Percentiles rank a stretch among this genome's conserved stretches.
phyloP scores from a whole-genome alignment of 139 green algal species.

The Chlamydomonas sp. region DNA sequence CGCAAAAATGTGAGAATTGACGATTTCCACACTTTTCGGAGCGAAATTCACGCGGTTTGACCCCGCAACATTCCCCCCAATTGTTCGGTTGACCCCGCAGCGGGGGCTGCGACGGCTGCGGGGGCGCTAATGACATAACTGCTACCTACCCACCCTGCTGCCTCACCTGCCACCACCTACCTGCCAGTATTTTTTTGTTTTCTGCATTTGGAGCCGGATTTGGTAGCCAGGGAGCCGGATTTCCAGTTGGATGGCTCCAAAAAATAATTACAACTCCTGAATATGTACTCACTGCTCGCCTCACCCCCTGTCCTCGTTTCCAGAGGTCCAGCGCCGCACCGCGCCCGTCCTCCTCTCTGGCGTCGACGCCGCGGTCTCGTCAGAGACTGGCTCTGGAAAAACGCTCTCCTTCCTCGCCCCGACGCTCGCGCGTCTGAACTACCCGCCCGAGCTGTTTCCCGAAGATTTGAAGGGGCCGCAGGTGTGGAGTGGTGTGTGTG shows the following conservation, averaged over 20 bases:
- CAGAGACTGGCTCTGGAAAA: constrained; percentile 72
- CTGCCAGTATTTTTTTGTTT: no score
- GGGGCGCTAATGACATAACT: background rate
- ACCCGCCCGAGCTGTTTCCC: constrained; percentile 59
- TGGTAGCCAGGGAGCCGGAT: no score
- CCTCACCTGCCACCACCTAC: background rate
- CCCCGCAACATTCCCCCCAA: no score
- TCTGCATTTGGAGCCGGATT: no score
- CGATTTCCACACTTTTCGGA: no score
- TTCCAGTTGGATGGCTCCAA: background rate
- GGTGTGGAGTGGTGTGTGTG: constrained; percentile 8
- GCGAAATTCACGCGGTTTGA: no score
- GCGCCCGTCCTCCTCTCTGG: constrained; percentile 45
- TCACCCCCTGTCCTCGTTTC: background rate
- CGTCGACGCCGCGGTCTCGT: constrained; percentile 53
- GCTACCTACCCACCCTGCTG: background rate
- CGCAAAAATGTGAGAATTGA: no score
- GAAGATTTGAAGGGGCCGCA: constrained; percentile 59
- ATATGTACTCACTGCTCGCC: background rate
- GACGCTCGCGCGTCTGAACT: constrained; percentile 49
- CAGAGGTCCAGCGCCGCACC: constrained; percentile 68
- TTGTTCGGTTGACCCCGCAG: no score
- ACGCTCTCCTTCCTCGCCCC: constrained; percentile 73
- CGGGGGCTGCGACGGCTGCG: background rate
- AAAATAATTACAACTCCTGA: background rate